Evolutionary conservation across 257 asterid genomes (phyloP).

Genomic region (Solanum tacnaense): DNA sequence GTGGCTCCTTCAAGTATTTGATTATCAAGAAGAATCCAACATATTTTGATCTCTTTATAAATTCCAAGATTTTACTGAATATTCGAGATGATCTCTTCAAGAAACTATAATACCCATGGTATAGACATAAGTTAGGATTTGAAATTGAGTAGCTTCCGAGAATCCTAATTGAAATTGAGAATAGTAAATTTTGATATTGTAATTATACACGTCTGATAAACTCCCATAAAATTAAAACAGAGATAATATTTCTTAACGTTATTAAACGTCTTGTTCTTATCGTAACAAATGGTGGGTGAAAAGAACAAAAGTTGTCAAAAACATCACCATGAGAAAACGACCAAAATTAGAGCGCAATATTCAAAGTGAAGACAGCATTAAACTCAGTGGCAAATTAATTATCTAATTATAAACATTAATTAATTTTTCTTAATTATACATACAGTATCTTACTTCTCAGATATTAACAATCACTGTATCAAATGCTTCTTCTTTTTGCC

Average conservation of each 20-base stretch:
- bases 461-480: no score
- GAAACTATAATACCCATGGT: no score
- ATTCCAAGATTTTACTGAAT: no score
- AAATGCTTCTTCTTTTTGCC: background rate
- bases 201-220: no score
- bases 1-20: no score
- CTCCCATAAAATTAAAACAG: no score
- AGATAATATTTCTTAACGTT: background rate
- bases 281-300: background rate
- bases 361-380: background rate
- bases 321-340: background rate
- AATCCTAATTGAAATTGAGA: no score
- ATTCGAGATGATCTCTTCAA: background rate
- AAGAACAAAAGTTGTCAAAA: background rate
- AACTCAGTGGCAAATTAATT: background rate
- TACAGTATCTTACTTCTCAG: background rate
- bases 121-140: fast-evolving
- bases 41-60: no score
- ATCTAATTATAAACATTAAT: background rate
- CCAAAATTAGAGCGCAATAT: background rate
- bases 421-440: background rate
- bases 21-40: no score
- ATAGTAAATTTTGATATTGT: fast-evolving
- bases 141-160: fast-evolving
- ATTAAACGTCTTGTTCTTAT: background rate